Evolutionary conservation across 345 rosid species (phyloP).

Genomic region (Pistacia vera): DNA sequence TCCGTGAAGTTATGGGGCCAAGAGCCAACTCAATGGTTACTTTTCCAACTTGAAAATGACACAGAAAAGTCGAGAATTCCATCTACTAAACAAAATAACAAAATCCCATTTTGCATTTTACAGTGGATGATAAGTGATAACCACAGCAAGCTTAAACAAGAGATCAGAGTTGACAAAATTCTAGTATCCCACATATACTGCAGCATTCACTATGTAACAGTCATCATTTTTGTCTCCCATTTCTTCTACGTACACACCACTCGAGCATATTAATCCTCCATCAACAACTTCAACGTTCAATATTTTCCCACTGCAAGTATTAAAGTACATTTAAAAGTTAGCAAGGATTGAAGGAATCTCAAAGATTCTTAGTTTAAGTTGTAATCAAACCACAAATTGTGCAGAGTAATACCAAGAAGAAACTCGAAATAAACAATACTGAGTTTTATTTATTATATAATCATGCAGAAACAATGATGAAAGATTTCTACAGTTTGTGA

Average conservation of each 20-base stretch:
- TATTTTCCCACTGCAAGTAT: slow-evolving; percentile 59
- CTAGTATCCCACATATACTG: slow-evolving; percentile 85
- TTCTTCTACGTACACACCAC: slow-evolving; percentile 79
- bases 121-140: slow-evolving; percentile 10
- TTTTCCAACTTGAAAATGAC: background rate
- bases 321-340: background rate
- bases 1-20: background rate
- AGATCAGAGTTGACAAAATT: background rate
- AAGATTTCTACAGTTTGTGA: background rate
- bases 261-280: slow-evolving; percentile 88
- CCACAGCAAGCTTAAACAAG: slow-evolving; percentile 20
- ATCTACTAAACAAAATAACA: background rate
- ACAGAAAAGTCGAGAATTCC: background rate
- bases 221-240: slow-evolving; percentile 90
- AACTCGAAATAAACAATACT: background rate
- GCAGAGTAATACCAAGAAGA: background rate
- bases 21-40: background rate
- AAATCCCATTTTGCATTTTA: background rate
- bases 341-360: background rate
- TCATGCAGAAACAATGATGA: background rate
- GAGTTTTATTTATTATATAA: background rate
- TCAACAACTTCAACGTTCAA: slow-evolving; percentile 74
- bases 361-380: background rate
- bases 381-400: background rate
- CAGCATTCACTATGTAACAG: slow-evolving; percentile 87